Evolutionary conservation across 2,329 filamentous ascomycete species (phyloP), one percentile per base, ranked within the genome.

Genomic region (Sporothrix humicola): DNA sequence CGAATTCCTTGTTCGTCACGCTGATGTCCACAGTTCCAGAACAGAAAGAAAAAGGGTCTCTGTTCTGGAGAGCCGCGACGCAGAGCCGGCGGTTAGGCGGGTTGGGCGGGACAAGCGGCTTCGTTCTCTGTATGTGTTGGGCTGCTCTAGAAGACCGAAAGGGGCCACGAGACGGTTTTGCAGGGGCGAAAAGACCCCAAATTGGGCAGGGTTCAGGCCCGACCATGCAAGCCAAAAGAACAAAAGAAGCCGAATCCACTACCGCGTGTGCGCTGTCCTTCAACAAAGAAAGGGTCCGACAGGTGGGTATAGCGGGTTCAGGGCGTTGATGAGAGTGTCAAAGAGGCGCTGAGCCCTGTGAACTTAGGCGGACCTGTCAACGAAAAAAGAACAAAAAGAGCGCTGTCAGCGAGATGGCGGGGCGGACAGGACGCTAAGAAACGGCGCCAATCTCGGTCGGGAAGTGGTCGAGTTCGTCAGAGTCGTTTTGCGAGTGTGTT

Each of bases 1-100:
- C 66, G 42, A 72, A 72, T 72, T 72, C 58, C 44, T 54, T 54
- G 56, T 65, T 63, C 58, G 69, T 71, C 69, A 50, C 61, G 37
- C 37, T n/a, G 23, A 31, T 15, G 50, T 20, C 42, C n/a, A n/a
- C n/a, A n/a, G n/a, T n/a, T n/a, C n/a, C n/a, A 26, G 58, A 13
- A 65, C 8, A 58, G 31, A 44, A 46, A n/a, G 31, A 46, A 50
- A n/a, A 17, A 56, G 44, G 31, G 26, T 52, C 48, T 56, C 6
- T n/a, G 13, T 23, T 58, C 8, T 31, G 65, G 52, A 44, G 31
- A 50, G 48, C 31, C 31, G 26, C 17, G 44, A 52, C 44, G 71
- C n/a, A 58, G 71, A 54, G 56, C 44, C 42, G 31, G 52, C 52
- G 69, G 52, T 50, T 58, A 58, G 37, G 54, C 72, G 68, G 56